phyloP scores from a whole-genome alignment of 306 rosid genomes.

The Dryas alaskensis region DNA sequence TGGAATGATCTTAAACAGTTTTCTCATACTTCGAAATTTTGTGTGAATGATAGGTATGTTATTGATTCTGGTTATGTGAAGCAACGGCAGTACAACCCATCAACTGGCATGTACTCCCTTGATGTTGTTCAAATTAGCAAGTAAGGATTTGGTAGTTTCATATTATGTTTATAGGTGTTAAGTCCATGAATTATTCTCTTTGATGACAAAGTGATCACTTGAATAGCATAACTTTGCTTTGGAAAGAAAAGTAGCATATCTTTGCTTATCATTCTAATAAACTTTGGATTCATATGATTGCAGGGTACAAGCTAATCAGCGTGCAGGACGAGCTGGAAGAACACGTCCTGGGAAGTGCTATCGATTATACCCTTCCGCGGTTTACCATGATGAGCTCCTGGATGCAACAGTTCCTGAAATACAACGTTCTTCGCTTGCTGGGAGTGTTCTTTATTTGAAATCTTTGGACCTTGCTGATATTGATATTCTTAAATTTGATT shows the following conservation, averaged over 20 bases:
- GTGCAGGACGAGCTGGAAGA: conserved; percentile 98
- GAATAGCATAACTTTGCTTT: too few relatives aligned
- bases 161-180: conserved; percentile 1
- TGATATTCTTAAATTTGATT: conserved; percentile 88
- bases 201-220: neutral
- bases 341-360: conserved; percentile 96
- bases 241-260: too few relatives aligned
- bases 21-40: neutral
- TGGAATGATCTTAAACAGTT: conserved; percentile 20
- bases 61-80: conserved; percentile 95
- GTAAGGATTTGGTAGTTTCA: conserved; percentile 42
- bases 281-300: conserved; percentile 19
- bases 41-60: conserved; percentile 66
- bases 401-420: conserved; percentile 96
- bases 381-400: conserved; percentile 69
- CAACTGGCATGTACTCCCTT: conserved; percentile 94
- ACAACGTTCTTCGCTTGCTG: conserved; percentile 90
- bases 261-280: neutral
- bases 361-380: conserved; percentile 66
- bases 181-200: neutral
- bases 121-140: conserved; percentile 97
- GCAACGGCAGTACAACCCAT: conserved; percentile 94
- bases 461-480: conserved; percentile 92
- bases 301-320: conserved; percentile 97
- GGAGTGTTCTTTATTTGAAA: conserved; percentile 93